Conservation (phyloP, 2,329 filamentous ascomycete genomes). For the Aspergillus aculeatinus region DNA sequence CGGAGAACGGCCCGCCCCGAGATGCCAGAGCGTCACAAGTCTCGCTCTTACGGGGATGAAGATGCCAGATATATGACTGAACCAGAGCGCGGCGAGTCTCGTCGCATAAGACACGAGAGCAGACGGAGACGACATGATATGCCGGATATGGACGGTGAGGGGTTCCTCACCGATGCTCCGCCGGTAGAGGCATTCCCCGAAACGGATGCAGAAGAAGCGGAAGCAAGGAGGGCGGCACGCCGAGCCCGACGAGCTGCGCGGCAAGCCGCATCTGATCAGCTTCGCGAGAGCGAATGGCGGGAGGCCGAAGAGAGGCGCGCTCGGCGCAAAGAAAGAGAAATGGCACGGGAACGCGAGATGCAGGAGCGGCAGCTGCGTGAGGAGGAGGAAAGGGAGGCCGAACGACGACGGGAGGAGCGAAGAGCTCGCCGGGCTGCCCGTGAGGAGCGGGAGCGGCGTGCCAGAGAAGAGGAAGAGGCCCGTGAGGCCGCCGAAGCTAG, state of each 20-base stretch:
- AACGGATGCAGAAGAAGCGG: constrained; percentile 53
- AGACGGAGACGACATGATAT: constrained; percentile 40
- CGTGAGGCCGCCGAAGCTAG: constrained; percentile 49
- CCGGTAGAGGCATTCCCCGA: constrained; percentile 33
- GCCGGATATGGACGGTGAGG: constrained; percentile 53
- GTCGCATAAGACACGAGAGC: constrained; percentile 37
- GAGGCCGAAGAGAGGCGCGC: constrained; percentile 44
- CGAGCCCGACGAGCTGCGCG: constrained; percentile 52
- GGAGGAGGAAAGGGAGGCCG: constrained; percentile 40
- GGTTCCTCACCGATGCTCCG: constrained; percentile 44
- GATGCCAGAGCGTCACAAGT: constrained; percentile 37
- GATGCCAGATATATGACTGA: constrained; percentile 34
- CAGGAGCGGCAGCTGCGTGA: constrained; percentile 38
- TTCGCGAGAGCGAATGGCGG: constrained; percentile 32
- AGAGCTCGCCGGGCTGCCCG: constrained; percentile 35
- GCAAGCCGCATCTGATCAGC: constrained; percentile 35
- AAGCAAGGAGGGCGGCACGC: constrained; percentile 64
- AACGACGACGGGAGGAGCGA: constrained; percentile 32
- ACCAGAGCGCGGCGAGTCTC: constrained; percentile 37
- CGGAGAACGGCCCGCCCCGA: constrained; percentile 35
- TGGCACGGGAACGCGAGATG: constrained; percentile 41
- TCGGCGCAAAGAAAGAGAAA: constrained; percentile 53
- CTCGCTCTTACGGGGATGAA: constrained; percentile 39
- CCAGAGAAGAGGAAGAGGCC: constrained; percentile 52
- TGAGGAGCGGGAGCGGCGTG: constrained; percentile 35